phyloP scores from a whole-genome alignment of 2,329 filamentous ascomycete species.

The Thielaviopsis cerberus region DNA sequence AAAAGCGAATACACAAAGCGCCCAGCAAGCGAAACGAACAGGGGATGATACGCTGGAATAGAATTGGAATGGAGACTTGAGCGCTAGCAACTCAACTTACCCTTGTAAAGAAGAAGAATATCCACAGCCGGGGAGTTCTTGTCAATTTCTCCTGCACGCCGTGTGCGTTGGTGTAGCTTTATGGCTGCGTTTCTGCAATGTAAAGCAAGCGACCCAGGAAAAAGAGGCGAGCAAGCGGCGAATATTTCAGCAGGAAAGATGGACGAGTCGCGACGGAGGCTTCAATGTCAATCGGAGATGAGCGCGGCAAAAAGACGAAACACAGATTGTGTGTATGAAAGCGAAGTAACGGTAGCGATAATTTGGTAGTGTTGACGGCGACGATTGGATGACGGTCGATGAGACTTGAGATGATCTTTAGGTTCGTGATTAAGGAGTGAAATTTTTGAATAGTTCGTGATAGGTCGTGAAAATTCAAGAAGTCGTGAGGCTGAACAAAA shows the following conservation, averaged over 20 bases:
- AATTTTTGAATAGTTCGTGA: background rate
- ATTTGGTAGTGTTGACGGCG: background rate
- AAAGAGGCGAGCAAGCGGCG: background rate
- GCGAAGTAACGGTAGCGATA: background rate
- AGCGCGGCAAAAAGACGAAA: background rate
- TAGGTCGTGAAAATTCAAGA: background rate
- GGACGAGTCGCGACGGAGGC: background rate
- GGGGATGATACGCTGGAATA: background rate
- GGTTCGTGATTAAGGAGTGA: background rate
- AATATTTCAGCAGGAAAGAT: background rate
- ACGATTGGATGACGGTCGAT: background rate
- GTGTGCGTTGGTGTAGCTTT: background rate
- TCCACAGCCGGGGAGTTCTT: background rate
- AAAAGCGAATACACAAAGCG: background rate
- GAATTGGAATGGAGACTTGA: background rate
- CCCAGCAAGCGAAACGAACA: background rate
- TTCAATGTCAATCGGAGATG: background rate
- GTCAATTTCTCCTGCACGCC: background rate
- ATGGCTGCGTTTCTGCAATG: background rate
- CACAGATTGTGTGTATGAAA: background rate
- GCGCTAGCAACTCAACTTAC: constrained; percentile 2
- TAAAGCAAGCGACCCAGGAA: background rate
- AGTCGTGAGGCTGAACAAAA: background rate
- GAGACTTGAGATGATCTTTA: background rate
- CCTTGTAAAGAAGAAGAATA: background rate